Evolutionary conservation across 2,329 filamentous ascomycete species (phyloP).

Genomic region (Rhynchosporium agropyri): DNA sequence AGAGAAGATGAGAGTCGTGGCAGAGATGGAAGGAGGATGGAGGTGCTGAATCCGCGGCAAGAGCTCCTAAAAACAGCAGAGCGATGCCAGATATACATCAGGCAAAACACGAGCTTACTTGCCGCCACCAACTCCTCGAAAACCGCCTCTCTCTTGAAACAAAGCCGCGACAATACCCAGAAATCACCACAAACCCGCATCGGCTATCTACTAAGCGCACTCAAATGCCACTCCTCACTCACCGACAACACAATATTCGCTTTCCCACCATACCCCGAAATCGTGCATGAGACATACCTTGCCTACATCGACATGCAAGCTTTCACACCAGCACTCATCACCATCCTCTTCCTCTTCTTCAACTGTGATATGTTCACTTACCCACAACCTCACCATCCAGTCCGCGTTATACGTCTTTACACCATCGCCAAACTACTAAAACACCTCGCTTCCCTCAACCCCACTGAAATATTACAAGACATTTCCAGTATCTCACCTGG

Average conservation of each 20-base stretch:
- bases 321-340: slow-evolving; percentile 51
- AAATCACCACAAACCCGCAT: background rate
- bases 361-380: slow-evolving; percentile 54
- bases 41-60: slow-evolving; percentile 4
- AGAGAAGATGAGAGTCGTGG: background rate
- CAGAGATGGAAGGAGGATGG: slow-evolving; percentile 4
- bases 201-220: background rate
- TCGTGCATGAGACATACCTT: slow-evolving; percentile 48
- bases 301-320: slow-evolving; percentile 50
- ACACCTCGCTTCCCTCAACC: slow-evolving; percentile 49
- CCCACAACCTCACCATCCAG: slow-evolving; percentile 53
- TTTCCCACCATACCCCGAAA: slow-evolving; percentile 41
- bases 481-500: background rate
- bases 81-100: background rate
- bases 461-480: slow-evolving; percentile 25
- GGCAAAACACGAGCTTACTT: background rate
- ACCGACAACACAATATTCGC: slow-evolving; percentile 22
- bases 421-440: slow-evolving; percentile 56
- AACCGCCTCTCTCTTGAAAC: background rate
- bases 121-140: background rate
- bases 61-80: slow-evolving; percentile 11
- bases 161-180: background rate
- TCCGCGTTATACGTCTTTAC: slow-evolving; percentile 54
- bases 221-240: slow-evolving; percentile 8
- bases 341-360: slow-evolving; percentile 41